Conservation (phyloP, 2,329 filamentous ascomycete species). For the Immersiporthe knoxdaviesiana region DNA sequence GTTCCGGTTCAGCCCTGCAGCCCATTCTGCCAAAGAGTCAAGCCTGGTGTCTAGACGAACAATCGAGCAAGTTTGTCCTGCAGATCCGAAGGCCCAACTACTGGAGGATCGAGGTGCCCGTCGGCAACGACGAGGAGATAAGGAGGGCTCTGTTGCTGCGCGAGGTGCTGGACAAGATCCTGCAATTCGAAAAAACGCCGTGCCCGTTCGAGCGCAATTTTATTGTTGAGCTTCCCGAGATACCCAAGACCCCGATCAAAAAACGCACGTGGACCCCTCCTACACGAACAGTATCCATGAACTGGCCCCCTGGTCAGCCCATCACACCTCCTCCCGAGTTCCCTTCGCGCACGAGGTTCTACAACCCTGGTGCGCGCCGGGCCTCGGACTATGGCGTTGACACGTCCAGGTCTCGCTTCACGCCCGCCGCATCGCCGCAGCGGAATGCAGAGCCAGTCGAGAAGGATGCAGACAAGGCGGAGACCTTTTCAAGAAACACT, state of each 20-base stretch:
- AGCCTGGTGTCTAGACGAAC: constrained; percentile 89
- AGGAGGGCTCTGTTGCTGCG: constrained; percentile 69
- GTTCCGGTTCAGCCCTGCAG: constrained; percentile 80
- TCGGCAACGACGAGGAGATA: constrained; percentile 64
- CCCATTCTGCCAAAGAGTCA: constrained; percentile 89
- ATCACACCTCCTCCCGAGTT: constrained; percentile 32
- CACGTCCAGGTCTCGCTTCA: constrained; percentile 7
- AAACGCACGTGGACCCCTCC: constrained; percentile 70
- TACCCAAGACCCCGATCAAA: constrained; percentile 65
- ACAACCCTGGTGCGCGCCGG: constrained; percentile 26
- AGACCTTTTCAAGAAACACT: not conserved
- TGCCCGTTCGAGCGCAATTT: constrained; percentile 85
- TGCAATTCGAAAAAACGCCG: constrained; percentile 85
- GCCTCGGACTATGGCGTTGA: constrained; percentile 26
- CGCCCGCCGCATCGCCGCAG: constrained; percentile 21
- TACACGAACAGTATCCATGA: constrained; percentile 38
- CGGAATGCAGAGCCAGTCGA: not conserved
- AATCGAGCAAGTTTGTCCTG: constrained; percentile 80
- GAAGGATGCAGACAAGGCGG: not conserved
- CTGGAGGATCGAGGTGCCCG: constrained; percentile 86
- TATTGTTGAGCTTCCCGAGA: constrained; percentile 72
- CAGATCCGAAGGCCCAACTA: constrained; percentile 83
- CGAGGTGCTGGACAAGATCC: constrained; percentile 68
- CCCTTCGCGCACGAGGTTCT: constrained; percentile 27
- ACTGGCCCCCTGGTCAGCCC: constrained; percentile 35